Evolutionary conservation across 1,284 basidiomycete genomes (phyloP).

Genomic region (Mycosarcoma mackinlayi): DNA sequence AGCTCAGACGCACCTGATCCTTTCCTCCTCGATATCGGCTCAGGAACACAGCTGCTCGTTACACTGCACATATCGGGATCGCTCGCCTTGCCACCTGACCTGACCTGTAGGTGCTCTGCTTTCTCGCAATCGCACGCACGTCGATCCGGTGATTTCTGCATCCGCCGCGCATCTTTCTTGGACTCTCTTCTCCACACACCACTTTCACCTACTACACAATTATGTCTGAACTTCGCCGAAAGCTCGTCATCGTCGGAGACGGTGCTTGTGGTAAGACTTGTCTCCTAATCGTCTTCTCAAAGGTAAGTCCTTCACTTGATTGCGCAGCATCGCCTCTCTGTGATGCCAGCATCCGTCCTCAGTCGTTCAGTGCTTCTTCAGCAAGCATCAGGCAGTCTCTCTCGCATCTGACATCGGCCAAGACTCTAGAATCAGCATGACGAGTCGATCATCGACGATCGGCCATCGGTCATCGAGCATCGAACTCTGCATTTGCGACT

Average conservation of each 20-base stretch:
- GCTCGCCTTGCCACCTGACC: not conserved
- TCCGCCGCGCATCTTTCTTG: not conserved
- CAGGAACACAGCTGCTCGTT: not conserved
- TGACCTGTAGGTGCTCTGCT: not conserved
- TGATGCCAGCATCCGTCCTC: too few relatives aligned
- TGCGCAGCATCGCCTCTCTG: not conserved
- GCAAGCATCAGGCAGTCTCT: not conserved
- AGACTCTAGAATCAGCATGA: too few relatives aligned
- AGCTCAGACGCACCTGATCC: not conserved
- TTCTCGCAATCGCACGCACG: not conserved
- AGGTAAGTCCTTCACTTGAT: slow-evolving; percentile 68
- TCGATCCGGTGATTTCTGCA: not conserved
- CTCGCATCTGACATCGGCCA: too few relatives aligned
- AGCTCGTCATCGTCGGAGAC: slow-evolving; percentile 67
- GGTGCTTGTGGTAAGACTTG: slow-evolving; percentile 83
- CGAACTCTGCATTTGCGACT: not conserved
- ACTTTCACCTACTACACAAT: slow-evolving; percentile 7
- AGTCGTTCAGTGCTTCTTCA: not conserved
- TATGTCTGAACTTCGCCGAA: slow-evolving; percentile 65
- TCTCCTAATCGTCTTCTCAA: slow-evolving; percentile 84
- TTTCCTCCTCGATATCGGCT: too few relatives aligned
- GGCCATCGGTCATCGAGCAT: not conserved
- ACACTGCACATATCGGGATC: not conserved
- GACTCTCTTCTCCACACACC: slow-evolving; percentile 11
- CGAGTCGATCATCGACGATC: not conserved